Evolutionary conservation across 2,329 filamentous ascomycete species (phyloP).

Genomic region (Pyricularia sp.): DNA sequence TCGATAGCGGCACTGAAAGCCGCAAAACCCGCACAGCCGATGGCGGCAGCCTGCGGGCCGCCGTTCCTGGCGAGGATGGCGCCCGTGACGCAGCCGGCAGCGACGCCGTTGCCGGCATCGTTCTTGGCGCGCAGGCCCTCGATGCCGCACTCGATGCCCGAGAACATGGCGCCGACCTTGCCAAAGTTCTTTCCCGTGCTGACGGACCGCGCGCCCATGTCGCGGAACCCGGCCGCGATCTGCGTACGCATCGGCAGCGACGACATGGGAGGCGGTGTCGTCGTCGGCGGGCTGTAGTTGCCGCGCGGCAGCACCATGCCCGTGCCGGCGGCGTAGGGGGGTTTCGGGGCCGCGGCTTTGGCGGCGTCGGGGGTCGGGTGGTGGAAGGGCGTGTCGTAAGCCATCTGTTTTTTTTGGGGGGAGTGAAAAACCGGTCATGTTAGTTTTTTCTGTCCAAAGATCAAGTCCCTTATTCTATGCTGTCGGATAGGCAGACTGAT

Average conservation of each 20-base stretch:
- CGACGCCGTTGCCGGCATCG: conserved; percentile 76
- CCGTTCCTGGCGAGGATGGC: conserved; percentile 76
- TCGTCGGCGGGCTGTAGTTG: conserved; percentile 1
- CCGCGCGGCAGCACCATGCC: neutral
- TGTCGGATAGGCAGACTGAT: neutral
- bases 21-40: conserved; percentile 87
- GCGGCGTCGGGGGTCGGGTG: conserved; percentile 15
- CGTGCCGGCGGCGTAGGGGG: conserved; percentile 1
- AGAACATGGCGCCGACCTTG: conserved; percentile 80
- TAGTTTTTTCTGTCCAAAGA: neutral
- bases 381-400: conserved; percentile 87
- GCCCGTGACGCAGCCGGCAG: conserved; percentile 82
- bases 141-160: conserved; percentile 89
- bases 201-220: conserved; percentile 80
- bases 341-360: neutral
- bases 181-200: conserved; percentile 90
- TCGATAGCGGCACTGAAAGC: conserved; percentile 89
- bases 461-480: neutral
- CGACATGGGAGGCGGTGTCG: conserved; percentile 22
- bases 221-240: conserved; percentile 73
- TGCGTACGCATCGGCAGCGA: conserved; percentile 75
- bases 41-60: conserved; percentile 74
- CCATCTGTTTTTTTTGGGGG: conserved; percentile 67
- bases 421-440: too few species aligned
- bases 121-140: conserved; percentile 90